Evolutionary conservation across 176 grass and related monocot genomes (phyloP).

Genomic region (Saccharum spontaneum): DNA sequence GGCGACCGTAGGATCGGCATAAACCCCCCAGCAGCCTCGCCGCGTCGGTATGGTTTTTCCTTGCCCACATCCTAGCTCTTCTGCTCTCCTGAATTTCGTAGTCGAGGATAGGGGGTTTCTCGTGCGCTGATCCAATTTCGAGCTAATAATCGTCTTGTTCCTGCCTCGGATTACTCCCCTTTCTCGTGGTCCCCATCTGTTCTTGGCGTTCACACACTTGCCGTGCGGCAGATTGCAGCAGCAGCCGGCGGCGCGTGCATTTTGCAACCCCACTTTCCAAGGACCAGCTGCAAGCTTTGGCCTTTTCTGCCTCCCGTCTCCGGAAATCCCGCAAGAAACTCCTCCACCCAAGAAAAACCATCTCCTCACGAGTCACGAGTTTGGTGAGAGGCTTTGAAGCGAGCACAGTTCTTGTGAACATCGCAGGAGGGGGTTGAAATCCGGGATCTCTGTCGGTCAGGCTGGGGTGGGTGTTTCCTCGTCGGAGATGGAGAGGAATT

Average conservation of each 20-base stretch:
- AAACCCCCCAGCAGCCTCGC: background rate
- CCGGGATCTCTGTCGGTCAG: background rate
- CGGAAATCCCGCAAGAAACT: background rate
- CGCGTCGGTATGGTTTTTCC: background rate
- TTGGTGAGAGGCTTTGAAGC: background rate
- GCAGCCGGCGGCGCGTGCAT: background rate
- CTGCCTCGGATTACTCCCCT: background rate
- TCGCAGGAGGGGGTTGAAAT: background rate
- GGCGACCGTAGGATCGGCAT: background rate
- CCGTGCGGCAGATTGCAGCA: background rate
- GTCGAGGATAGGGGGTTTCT: background rate
- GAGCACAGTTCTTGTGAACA: background rate
- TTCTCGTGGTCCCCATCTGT: background rate
- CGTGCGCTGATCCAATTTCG: slow-evolving; percentile 21
- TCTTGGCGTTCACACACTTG: background rate
- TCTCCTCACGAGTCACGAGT: background rate
- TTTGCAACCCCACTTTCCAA: background rate
- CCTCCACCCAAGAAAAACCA: background rate
- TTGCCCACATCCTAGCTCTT: background rate
- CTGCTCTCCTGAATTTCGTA: slow-evolving; percentile 1
- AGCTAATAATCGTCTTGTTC: background rate
- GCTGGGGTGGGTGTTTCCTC: background rate
- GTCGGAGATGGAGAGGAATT: slow-evolving; percentile 47
- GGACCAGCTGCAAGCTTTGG: slow-evolving; percentile 8
- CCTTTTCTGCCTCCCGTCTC: background rate